Evolutionary conservation across 2,329 filamentous ascomycete species (phyloP).

Genomic region (Aspergillus sojae): DNA sequence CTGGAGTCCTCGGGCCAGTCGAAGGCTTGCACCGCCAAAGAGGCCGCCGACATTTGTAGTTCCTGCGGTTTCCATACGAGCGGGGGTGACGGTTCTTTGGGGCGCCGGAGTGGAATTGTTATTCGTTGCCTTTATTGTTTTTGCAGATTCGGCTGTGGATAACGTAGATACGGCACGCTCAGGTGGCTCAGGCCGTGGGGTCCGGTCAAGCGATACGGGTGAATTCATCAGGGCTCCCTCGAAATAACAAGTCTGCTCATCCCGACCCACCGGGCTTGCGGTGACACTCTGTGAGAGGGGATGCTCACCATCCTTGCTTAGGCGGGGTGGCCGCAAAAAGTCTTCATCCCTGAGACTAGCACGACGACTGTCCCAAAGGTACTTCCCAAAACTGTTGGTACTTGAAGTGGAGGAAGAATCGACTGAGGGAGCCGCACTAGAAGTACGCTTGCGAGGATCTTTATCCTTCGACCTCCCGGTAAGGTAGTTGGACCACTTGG

Average conservation of each 20-base stretch:
- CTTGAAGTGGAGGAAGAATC: constrained; percentile 59
- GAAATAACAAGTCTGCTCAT: constrained; percentile 43
- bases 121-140: constrained; percentile 45
- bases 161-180: constrained; percentile 46
- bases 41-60: constrained; percentile 41
- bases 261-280: constrained; percentile 63
- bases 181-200: constrained; percentile 41
- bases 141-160: constrained; percentile 51
- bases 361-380: constrained; percentile 53
- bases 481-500: constrained; percentile 65
- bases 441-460: constrained; percentile 54
- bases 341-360: constrained; percentile 62
- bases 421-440: constrained; percentile 56
- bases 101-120: constrained; percentile 26
- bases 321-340: constrained; percentile 54
- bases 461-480: constrained; percentile 44
- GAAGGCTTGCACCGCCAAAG: constrained; percentile 44
- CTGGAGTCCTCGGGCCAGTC: constrained; percentile 37
- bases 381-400: constrained; percentile 58
- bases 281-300: constrained; percentile 75
- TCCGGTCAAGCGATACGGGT: constrained; percentile 25
- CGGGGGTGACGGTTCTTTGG: constrained; percentile 30
- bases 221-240: constrained; percentile 20
- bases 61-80: constrained; percentile 33
- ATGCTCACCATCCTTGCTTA: constrained; percentile 63